These are phyloP conservation scores for Decorospora gaudefroyi DNA, from an alignment of 2,329 filamentous ascomycete species.

Conservation along the genomic window DNA sequence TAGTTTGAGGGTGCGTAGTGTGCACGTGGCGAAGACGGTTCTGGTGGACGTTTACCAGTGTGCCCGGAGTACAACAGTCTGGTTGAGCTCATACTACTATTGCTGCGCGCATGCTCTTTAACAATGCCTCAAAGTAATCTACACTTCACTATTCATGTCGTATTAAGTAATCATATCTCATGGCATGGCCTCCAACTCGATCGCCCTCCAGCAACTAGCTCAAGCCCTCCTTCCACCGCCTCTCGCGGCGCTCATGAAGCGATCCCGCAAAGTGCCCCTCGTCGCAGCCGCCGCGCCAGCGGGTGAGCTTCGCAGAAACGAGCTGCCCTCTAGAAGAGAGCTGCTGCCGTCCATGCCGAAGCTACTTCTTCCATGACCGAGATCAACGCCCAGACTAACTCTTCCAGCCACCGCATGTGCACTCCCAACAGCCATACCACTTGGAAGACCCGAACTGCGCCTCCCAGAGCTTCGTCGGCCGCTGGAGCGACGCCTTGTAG, in stretches of 20 bases:
- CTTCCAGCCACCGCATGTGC: slow-evolving; percentile 9
- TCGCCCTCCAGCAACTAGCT: too few relatives aligned
- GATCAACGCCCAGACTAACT: slow-evolving; percentile 27
- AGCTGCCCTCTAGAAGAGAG: slow-evolving; percentile 45
- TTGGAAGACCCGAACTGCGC: slow-evolving; percentile 25
- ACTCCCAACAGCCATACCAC: slow-evolving; percentile 8
- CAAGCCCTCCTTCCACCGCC: slow-evolving; percentile 21
- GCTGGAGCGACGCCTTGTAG: slow-evolving; percentile 28
- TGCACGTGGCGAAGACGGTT: too few relatives aligned
- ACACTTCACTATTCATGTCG: too few relatives aligned
- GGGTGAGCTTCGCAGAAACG: slow-evolving; percentile 44
- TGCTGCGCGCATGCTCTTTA: too few relatives aligned
- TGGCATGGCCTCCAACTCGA: not conserved
- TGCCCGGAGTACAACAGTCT: too few relatives aligned
- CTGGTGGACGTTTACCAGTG: too few relatives aligned
- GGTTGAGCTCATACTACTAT: too few relatives aligned
- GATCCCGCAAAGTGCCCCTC: slow-evolving; percentile 36
- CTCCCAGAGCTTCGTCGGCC: slow-evolving; percentile 27
- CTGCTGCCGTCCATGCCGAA: slow-evolving; percentile 44
- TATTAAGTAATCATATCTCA: slow-evolving; percentile 4
- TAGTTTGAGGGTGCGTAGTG: too few relatives aligned
- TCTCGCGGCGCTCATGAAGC: slow-evolving; percentile 33
- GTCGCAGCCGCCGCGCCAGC: slow-evolving; percentile 29
- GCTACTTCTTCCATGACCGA: slow-evolving; percentile 36
- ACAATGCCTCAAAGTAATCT: too few relatives aligned